Base-by-base conservation (phyloP, 805 yeast species). In the Nakazawaea sp. region DNA sequence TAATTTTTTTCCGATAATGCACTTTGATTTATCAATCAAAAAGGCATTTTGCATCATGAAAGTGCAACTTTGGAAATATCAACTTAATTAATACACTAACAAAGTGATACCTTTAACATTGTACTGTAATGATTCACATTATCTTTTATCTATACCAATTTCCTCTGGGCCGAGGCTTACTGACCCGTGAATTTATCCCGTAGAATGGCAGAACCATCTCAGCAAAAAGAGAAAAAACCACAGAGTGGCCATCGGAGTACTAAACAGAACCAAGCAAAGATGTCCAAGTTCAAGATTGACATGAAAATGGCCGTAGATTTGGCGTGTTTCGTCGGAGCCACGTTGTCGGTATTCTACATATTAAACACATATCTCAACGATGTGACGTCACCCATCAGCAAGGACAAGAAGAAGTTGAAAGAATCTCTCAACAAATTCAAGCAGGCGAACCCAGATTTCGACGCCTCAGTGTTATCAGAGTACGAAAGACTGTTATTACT, bases 401-500 rank as follows among this genome's bases (percentile, higher is more conserved):
- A 27, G 29, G 38, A 34, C 13, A 39, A 34, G 29, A 39, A 39
- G 10, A 62, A 70, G 39, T 70, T 80, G 1, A 66, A 68, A 42
- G 86, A 70, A 53, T 70, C 75, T 43, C 77, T 74, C 70, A 78
- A 66, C 51, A 75, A 67, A 62, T 83, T 79, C 23, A 58, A 73
- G 41, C 64, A 59, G 15, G 54, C 69, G 9, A 75, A 81, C 46
- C 95, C 97, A 0, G 67, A 64, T 1, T 45, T 73, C 47, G 70
- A 72, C 30, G 18, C 24, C 3, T 39, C 42, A 19, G 20, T 26
- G 8, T 31, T 39, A 23, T 26, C 38, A 18, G 74, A 69, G 38
- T 89, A 92, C 55, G 98, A 92, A 54, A 73, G 75, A 43, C 65
- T 75, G n/a, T 72, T 92, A 2, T 61, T 92, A 40, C 77, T 82